A percentile compares a stretch with the other conserved stretches of the same genome.
Evolutionary conservation across 495 filamentous ascomycete species (phyloP).

Genomic region (Penicillium ochrochloron): DNA sequence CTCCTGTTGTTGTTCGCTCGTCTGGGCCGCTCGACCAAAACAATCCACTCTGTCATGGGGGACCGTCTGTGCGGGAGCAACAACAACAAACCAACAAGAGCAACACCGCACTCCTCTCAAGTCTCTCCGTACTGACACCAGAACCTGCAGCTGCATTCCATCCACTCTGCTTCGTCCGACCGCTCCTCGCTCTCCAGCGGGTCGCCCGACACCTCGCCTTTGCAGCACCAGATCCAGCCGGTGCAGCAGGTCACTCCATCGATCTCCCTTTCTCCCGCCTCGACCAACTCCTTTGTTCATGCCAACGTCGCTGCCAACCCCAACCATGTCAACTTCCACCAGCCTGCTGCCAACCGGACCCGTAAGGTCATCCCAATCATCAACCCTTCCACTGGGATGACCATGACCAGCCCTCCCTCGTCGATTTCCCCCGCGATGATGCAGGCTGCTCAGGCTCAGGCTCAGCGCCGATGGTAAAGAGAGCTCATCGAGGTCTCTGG

Average conservation of each 20-base stretch:
- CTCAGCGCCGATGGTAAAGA: constrained; percentile 63
- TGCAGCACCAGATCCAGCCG: constrained; percentile 77
- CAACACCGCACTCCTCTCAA: background rate
- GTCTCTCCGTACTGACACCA: constrained; percentile 23
- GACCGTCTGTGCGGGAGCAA: constrained; percentile 9
- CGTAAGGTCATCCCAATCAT: constrained; percentile 98
- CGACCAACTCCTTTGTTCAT: constrained; percentile 68
- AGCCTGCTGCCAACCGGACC: constrained; percentile 82
- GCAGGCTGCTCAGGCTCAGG: constrained; percentile 59
- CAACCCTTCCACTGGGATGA: constrained; percentile 90
- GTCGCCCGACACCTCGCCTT: constrained; percentile 89
- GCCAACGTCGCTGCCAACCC: constrained; percentile 54
- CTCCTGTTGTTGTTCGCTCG: background rate
- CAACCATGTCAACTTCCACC: constrained; percentile 76
- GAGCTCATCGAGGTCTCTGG: constrained; percentile 19
- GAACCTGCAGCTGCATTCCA: constrained; percentile 71
- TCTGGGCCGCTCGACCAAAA: background rate
- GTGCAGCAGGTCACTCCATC: constrained; percentile 74
- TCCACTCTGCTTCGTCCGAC: constrained; percentile 88
- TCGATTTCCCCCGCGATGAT: constrained; percentile 87
- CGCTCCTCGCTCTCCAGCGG: constrained; percentile 92
- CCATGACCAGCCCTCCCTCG: constrained; percentile 85
- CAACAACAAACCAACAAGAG: background rate
- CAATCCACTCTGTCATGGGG: constrained; percentile 3
- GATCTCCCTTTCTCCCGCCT: constrained; percentile 79